Base-by-base conservation (phyloP, 2,329 filamentous ascomycete species). In the Rugonectria rugulosa region DNA sequence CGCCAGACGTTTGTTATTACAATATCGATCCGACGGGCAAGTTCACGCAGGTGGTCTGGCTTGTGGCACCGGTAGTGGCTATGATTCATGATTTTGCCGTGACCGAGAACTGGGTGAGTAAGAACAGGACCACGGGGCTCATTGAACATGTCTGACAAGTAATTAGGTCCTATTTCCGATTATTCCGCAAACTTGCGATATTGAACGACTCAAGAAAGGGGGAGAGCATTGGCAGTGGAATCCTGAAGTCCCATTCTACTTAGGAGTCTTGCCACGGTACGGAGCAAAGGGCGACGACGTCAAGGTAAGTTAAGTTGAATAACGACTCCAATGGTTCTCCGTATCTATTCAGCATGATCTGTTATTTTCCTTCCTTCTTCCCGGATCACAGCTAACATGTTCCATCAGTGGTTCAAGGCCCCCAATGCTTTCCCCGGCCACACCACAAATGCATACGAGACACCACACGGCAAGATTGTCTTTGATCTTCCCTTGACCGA, bases 81-180 rank as follows among this genome's bases (percentile, higher is more conserved):
- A 40, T 53, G 50, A 53, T 53, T 11, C 50, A 53, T n/a, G 50
- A 53, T 12, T 53, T 53, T 36, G 42, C 34, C 11, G 50, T 47
- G 7, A 53, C 50, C 6, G 37, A 53, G 20, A 53, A 53, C 26
- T 53, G 43, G 42, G 50, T 37, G 10, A 47, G 31, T 37, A 6
- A 8, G 4, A 11, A 7, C 24, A n/a, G 12, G 21, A 8, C 9
- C 21, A 3, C 8, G 27, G 31, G 6, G 10, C 27, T 9, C 3
- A 37, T 27, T 44, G 4, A 44, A 15, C 9, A 2, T 9, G 26
- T 19, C n/a, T 19, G 11, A 3, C 3, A n/a, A n/a, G n/a, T n/a
- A n/a, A 6, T 2, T 14, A 47, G 44, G 44, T 53, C 4, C 19
- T 53, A n/a, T 53, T 53, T 19, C 49, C 49, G 6, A 53, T 53